These are phyloP conservation scores for Pythium phragmitis DNA, from an alignment of 352 stramenopile species.

Conservation along the genomic window DNA sequence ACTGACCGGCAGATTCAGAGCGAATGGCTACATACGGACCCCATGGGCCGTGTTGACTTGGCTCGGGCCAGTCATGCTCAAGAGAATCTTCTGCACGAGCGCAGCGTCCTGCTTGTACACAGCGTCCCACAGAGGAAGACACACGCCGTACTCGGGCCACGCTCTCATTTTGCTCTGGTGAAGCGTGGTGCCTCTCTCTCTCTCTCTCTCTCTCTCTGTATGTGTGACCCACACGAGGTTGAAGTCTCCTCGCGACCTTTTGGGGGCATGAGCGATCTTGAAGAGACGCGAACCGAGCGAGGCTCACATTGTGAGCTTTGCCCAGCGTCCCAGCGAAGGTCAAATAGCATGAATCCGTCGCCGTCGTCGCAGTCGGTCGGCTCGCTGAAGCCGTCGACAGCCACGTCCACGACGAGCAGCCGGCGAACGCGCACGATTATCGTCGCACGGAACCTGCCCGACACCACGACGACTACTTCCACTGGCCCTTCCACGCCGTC, in stretches of 20 bases:
- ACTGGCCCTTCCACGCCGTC: conserved; percentile 1
- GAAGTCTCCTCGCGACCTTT: conserved; percentile 9
- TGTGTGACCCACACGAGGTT: conserved; percentile 22
- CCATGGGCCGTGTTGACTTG: conserved; percentile 59
- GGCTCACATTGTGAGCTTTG: neutral
- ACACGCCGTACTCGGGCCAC: conserved; percentile 45
- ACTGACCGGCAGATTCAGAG: neutral
- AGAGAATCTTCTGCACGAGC: conserved; percentile 42
- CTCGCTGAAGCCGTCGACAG: conserved; percentile 38
- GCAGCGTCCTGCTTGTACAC: conserved; percentile 47
- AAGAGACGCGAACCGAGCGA: conserved; percentile 17
- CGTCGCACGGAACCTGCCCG: conserved; percentile 41
- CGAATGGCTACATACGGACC: conserved; percentile 23
- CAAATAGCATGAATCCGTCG: conserved; percentile 39
- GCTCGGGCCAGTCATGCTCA: conserved; percentile 20
- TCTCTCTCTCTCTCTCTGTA: neutral
- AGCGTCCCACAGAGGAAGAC: conserved; percentile 55
- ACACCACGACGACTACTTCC: conserved; percentile 15
- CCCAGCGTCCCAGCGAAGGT: neutral
- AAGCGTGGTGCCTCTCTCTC: no score
- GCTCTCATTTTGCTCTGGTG: conserved; percentile 19
- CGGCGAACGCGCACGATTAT: conserved; percentile 51
- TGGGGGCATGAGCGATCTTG: conserved; percentile 11
- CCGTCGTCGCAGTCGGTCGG: conserved; percentile 40
- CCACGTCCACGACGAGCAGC: conserved; percentile 37